Base-by-base conservation (phyloP, 257 asterid species). In the Gardenia jasminoides region DNA sequence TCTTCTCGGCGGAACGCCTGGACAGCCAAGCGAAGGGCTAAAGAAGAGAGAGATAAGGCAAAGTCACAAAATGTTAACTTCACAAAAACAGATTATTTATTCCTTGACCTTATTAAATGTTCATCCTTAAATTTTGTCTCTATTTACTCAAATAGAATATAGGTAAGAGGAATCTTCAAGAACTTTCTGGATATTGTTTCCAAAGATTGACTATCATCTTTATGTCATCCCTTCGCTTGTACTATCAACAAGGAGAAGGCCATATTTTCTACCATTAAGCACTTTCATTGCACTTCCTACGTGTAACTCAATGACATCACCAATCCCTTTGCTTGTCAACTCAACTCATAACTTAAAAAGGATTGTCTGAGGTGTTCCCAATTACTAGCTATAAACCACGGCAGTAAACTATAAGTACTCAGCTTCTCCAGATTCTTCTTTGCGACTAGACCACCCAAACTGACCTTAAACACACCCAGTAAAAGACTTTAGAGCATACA, bases 1-100 rank as follows among this genome's bases (percentile, higher is more conserved):
- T 93, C 97, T 88, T 96, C 97, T 75, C 95, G 84, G 70, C 85
- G 88, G 83, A 96, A 96, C 68, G 97, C 97, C 85, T 91, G 97
- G 71, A 93, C 94, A 81, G 97, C 96, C 68, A 87, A 64, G 75
- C 97, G 97, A 76, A 96, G 91, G 79, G 98, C 99, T 95, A 84
- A 85, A 52, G 54, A 39, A 70, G 74, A 77, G 73, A 56, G 76
- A 41, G n/a, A 39, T 71, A 47, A 65, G 41, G 17, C 20, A 16
- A 54, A 67, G 39, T 78, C 15, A 73, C 52, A 54, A 76, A 44
- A 74, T 28, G 8, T 22, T 13, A 58, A 9, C 41, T 44, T 28
- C 3, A 56, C 11, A 56, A 41, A 2, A 1, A 72, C n/a, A 2
- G 39, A 58, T 28, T 28, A n/a, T 3, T 64, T 26, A 12, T 30